Evolutionary conservation across 2,329 filamentous ascomycete genomes (phyloP).

Genomic region (Alternaria angustiovoidea): DNA sequence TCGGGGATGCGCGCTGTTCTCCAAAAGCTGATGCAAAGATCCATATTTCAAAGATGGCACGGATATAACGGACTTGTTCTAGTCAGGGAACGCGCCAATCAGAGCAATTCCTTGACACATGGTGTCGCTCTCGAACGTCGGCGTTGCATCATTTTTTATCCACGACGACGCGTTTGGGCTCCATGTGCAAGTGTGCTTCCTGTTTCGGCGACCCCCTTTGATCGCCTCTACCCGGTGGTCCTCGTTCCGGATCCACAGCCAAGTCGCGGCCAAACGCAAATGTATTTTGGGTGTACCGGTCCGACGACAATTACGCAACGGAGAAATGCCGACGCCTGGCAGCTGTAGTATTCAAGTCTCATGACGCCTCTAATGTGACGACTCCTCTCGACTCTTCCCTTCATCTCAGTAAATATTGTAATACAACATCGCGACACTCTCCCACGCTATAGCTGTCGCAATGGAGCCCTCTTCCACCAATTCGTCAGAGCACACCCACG

Average conservation of each 20-base stretch:
- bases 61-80: slow-evolving; percentile 11
- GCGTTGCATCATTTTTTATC: slow-evolving; percentile 12
- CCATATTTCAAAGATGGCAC: slow-evolving; percentile 5
- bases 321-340: slow-evolving; percentile 1
- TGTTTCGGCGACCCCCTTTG: slow-evolving; percentile 9
- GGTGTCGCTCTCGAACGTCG: slow-evolving; percentile 1
- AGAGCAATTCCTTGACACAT: slow-evolving; percentile 13
- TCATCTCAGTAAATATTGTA: neutral
- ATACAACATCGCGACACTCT: neutral
- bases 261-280: slow-evolving; percentile 9
- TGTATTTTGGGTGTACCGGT: slow-evolving; percentile 8
- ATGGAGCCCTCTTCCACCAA: slow-evolving; percentile 30
- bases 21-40: slow-evolving; percentile 4
- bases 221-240: slow-evolving; percentile 6
- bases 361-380: neutral
- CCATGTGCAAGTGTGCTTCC: slow-evolving; percentile 12
- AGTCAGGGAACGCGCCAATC: slow-evolving; percentile 1
- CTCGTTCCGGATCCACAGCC: slow-evolving; percentile 11
- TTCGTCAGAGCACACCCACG: slow-evolving; percentile 18
- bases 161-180: slow-evolving; percentile 9
- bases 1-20: slow-evolving; percentile 8
- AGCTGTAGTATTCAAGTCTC: slow-evolving; percentile 5
- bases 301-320: slow-evolving; percentile 4
- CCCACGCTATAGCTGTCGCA: slow-evolving; percentile 1
- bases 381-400: neutral